Evolutionary conservation across 225 moss, liverwort and hornwort species (phyloP).

Genomic region (Thuidium tamariscinum): DNA sequence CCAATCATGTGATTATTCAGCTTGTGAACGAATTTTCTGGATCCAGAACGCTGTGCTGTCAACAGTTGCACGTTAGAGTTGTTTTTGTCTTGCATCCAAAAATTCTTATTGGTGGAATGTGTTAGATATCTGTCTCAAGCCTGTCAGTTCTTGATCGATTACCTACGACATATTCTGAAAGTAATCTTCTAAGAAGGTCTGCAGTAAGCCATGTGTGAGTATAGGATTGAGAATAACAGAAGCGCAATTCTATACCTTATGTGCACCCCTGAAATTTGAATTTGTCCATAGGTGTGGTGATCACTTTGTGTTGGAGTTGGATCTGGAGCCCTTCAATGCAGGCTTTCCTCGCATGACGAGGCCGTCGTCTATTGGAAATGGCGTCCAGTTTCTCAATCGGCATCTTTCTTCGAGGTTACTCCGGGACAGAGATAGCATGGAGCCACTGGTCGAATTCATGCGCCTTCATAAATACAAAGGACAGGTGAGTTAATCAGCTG

Average conservation of each 20-base stretch:
- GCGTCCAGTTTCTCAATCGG: conserved; percentile 86
- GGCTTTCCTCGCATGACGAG: conserved; percentile 78
- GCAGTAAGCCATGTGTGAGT: background rate
- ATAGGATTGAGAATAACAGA: background rate
- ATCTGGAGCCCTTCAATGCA: conserved; percentile 81
- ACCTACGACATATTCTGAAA: background rate
- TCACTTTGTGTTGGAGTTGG: conserved; percentile 70
- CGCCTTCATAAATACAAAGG: conserved; percentile 58
- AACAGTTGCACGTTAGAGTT: background rate
- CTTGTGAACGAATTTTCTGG: background rate
- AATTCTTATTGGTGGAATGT: background rate
- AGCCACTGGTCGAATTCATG: conserved; percentile 73
- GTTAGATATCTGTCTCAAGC: background rate
- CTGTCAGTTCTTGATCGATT: background rate
- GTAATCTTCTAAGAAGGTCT: background rate
- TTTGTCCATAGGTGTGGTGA: conserved; percentile 14
- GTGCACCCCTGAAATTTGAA: background rate
- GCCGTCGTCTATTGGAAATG: conserved; percentile 75
- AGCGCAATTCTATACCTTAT: background rate
- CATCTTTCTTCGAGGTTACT: conserved; percentile 80
- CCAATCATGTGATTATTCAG: background rate
- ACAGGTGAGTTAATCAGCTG: conserved; percentile 17
- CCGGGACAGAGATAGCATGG: conserved; percentile 54
- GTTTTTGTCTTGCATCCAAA: background rate
- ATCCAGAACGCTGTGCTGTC: background rate